Conservation (phyloP, 2,329 filamentous ascomycete genomes). For the Thelonectria blattea region DNA sequence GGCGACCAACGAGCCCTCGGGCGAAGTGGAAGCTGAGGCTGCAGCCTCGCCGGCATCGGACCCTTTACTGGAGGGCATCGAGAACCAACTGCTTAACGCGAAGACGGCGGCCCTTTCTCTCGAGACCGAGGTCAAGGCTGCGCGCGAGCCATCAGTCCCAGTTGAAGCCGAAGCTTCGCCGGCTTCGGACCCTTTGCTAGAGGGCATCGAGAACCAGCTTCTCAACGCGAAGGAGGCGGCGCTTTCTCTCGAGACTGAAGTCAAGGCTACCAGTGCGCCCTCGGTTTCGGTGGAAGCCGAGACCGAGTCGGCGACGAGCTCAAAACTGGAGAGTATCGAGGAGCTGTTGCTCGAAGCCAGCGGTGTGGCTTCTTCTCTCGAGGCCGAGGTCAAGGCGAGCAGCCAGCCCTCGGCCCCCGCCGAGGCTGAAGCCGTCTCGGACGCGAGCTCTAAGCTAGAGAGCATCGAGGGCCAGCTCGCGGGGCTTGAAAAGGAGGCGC, state of each 20-base stretch:
- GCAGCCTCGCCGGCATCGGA: no score
- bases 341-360: constrained; percentile 10
- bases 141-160: background rate
- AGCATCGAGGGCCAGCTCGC: constrained; percentile 33
- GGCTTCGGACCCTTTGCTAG: background rate
- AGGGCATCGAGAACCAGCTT: constrained; percentile 19
- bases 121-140: constrained; percentile 15
- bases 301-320: background rate
- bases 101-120: constrained; percentile 12
- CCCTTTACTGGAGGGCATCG: constrained; percentile 7
- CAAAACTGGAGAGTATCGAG: constrained; percentile 8
- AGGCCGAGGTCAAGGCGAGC: constrained; percentile 11
- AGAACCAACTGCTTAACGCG: constrained; percentile 14
- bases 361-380: constrained; percentile 14
- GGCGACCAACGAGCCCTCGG: background rate
- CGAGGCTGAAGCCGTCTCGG: constrained; percentile 2
- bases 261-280: background rate
- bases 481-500: constrained; percentile 24
- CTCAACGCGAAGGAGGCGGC: constrained; percentile 10
- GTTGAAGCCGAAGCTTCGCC: background rate
- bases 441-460: constrained; percentile 15
- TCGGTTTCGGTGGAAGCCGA: background rate
- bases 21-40: background rate
- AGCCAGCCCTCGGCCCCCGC: background rate
- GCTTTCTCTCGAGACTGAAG: constrained; percentile 14